These are phyloP conservation scores for Bromus sterilis DNA, from an alignment of 176 grass and related monocot species.

Conservation along the genomic window DNA sequence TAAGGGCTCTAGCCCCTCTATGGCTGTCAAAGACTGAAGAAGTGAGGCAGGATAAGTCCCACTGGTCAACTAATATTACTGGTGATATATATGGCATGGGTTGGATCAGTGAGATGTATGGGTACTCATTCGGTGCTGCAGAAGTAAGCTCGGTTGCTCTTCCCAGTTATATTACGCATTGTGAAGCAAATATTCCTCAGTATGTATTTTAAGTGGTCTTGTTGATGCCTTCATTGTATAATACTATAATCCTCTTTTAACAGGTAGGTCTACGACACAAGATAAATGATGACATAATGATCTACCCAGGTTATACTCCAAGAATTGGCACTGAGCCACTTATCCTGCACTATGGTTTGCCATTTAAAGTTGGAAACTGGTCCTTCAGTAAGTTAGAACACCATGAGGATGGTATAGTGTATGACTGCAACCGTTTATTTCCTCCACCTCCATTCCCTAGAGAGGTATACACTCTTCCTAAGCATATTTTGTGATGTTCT, in stretches of 20 bases:
- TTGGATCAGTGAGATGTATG: conserved; percentile 99
- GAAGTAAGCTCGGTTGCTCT: conserved; percentile 61
- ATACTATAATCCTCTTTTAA: conserved; percentile 21
- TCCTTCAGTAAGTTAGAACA: conserved; percentile 92
- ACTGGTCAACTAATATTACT: conserved; percentile 96
- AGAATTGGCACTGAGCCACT: conserved; percentile 68
- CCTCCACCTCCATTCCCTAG: conserved; percentile 76
- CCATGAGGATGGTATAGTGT: conserved; percentile 82
- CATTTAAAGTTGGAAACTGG: conserved; percentile 96
- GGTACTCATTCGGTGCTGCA: conserved; percentile 92
- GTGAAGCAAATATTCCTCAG: neutral
- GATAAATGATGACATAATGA: conserved; percentile 99
- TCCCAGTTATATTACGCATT: neutral
- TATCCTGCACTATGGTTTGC: conserved; percentile 89
- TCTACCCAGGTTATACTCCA: conserved; percentile 95
- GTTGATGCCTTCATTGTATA: conserved; percentile 14
- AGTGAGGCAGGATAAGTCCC: conserved; percentile 78
- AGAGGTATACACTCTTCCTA: conserved; percentile 49
- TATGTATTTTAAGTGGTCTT: conserved; percentile 5
- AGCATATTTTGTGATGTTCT: neutral
- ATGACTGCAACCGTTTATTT: conserved; percentile 92
- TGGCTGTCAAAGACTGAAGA: conserved; percentile 99
- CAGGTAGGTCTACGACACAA: conserved; percentile 89
- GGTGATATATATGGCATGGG: conserved; percentile 96
- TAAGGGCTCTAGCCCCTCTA: conserved; percentile 72